Conservation (phyloP, 2,329 filamentous ascomycete genomes). For the Zelopaecilomyces penicillatus region DNA sequence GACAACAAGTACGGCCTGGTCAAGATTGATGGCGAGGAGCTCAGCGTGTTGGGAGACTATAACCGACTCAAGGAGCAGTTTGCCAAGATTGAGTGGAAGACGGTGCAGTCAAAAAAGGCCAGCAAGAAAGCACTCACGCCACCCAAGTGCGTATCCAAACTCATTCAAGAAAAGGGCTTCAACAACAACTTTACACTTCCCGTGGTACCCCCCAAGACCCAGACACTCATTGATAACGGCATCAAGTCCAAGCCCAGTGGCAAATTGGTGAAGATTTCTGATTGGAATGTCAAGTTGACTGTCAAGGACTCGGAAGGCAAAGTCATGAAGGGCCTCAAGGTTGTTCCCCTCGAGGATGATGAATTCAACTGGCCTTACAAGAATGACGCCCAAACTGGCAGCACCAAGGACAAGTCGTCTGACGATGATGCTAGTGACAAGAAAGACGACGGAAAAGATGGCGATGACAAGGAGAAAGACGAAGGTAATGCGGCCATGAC, state of each 20-base stretch:
- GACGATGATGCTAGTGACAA: conserved; percentile 12
- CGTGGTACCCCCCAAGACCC: conserved; percentile 55
- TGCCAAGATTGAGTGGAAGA: conserved; percentile 61
- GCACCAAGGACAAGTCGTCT: conserved; percentile 10
- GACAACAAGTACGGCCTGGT: conserved; percentile 59
- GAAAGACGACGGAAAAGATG: conserved; percentile 5
- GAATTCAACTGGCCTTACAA: conserved; percentile 38
- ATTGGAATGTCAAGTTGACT: conserved; percentile 46
- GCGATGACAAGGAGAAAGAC: conserved; percentile 12
- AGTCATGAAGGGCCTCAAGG: conserved; percentile 36
- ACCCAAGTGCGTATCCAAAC: conserved; percentile 54
- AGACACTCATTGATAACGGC: conserved; percentile 68
- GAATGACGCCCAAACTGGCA: conserved; percentile 30
- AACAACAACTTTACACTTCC: conserved; percentile 73
- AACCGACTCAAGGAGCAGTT: conserved; percentile 70
- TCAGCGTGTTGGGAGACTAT: conserved; percentile 55
- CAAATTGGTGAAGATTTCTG: conserved; percentile 59
- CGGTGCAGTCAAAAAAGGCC: conserved; percentile 56
- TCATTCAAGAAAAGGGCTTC: conserved; percentile 64
- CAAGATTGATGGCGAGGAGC: conserved; percentile 47
- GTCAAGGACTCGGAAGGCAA: conserved; percentile 34
- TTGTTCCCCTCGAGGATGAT: conserved; percentile 36
- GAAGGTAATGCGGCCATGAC: conserved; percentile 21
- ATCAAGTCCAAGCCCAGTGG: conserved; percentile 56
- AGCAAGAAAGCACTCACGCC: conserved; percentile 40